phyloP scores from a whole-genome alignment of 202 grass and related monocot species.

The Miscanthus sacchariflorus region DNA sequence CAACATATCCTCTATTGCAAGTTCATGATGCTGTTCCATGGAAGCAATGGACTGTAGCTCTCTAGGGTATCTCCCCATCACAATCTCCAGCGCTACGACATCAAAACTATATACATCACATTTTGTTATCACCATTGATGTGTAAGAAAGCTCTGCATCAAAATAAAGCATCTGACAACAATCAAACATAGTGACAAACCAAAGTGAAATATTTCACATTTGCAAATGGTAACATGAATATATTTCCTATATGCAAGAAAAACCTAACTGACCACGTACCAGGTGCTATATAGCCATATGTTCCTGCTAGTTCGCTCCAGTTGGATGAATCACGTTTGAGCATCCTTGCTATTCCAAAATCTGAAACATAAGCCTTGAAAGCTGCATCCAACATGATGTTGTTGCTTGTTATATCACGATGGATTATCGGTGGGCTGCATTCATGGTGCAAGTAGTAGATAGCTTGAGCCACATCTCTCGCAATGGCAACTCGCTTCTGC shows the following conservation, averaged over 20 bases:
- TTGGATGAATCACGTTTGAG: neutral
- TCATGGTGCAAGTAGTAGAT: slow-evolving; percentile 22
- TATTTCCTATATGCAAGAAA: neutral
- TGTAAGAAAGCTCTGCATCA: slow-evolving; percentile 36
- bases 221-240: no score
- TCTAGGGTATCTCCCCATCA: slow-evolving; percentile 31
- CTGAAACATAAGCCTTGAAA: slow-evolving; percentile 22
- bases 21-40: neutral
- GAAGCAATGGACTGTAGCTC: neutral
- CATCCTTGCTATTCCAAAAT: slow-evolving; percentile 31
- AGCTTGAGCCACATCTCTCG: slow-evolving; percentile 13
- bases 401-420: slow-evolving; percentile 40
- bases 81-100: neutral
- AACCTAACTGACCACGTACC: neutral
- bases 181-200: no score
- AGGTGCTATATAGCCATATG: slow-evolving; percentile 27
- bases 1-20: neutral
- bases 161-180: neutral
- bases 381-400: slow-evolving; percentile 1
- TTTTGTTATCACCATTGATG: slow-evolving; percentile 38
- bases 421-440: slow-evolving; percentile 26
- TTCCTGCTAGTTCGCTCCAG: neutral
- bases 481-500: neutral
- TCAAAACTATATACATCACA: slow-evolving; percentile 45
- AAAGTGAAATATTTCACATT: neutral